Conservation (phyloP, 2,329 filamentous ascomycete species). For the Aspergillus brasiliensis region DNA sequence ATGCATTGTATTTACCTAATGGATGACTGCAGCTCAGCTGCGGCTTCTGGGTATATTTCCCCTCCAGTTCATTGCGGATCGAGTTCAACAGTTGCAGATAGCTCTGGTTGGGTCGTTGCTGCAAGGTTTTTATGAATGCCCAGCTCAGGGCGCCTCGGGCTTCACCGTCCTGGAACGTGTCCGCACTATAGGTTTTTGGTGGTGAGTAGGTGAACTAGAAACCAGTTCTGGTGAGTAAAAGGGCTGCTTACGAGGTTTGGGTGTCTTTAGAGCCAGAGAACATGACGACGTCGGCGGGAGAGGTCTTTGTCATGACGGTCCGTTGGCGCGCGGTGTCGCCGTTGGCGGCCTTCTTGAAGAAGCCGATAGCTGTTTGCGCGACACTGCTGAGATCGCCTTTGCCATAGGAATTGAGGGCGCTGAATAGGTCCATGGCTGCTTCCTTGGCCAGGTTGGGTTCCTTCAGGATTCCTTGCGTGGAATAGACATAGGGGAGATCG, state of each 20-base stretch:
- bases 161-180: constrained; percentile 83
- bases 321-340: constrained; percentile 78
- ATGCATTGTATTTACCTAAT: constrained; percentile 66
- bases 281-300: constrained; percentile 93
- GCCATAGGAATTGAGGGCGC: constrained; percentile 73
- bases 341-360: constrained; percentile 83
- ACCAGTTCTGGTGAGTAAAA: no score
- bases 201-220: not conserved
- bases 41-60: constrained; percentile 91
- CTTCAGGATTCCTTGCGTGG: constrained; percentile 65
- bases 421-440: constrained; percentile 64
- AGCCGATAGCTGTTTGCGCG: constrained; percentile 73
- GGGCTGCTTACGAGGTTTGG: constrained; percentile 63
- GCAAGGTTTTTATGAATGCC: constrained; percentile 88
- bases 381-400: constrained; percentile 81
- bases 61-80: constrained; percentile 82
- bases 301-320: constrained; percentile 85
- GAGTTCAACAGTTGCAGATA: constrained; percentile 93
- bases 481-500: constrained; percentile 69
- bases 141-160: constrained; percentile 97
- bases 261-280: constrained; percentile 96
- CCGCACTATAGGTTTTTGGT: constrained; percentile 64
- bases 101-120: constrained; percentile 89
- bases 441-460: constrained; percentile 69
- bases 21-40: constrained; percentile 97